Evolutionary conservation across 331 rosid species (phyloP).

Genomic region (Rhamnella rubrinervis): DNA sequence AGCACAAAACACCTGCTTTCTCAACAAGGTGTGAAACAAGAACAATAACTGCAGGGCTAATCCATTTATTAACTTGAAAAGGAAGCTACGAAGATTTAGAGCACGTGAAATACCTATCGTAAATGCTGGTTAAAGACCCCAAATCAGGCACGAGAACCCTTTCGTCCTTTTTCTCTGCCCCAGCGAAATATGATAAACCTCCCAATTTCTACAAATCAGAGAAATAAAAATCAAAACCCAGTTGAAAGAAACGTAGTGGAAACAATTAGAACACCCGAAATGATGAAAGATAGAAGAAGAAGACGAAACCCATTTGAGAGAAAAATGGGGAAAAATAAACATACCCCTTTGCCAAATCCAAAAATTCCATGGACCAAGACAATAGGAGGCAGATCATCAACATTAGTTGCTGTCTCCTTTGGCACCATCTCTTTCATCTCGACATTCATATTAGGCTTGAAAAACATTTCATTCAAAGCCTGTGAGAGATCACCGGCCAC

Average conservation of each 20-base stretch:
- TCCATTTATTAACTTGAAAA: not conserved
- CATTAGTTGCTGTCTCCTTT: conserved; percentile 9
- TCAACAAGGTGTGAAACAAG: not conserved
- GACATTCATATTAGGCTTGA: conserved; percentile 31
- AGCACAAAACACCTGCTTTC: not conserved
- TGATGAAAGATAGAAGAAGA: not conserved
- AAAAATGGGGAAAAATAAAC: not conserved
- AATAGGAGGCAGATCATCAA: conserved; percentile 69
- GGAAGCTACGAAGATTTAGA: not conserved
- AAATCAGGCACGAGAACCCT: conserved; percentile 98
- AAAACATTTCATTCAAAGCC: conserved; percentile 42
- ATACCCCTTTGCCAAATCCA: conserved; percentile 97
- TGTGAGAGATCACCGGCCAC: conserved; percentile 82
- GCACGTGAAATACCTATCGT: conserved; percentile 60
- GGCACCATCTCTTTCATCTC: conserved; percentile 20
- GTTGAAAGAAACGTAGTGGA: not conserved
- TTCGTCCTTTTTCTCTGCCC: conserved; percentile 97
- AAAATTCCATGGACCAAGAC: conserved; percentile 94
- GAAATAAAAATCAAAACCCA: not conserved
- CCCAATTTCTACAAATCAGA: conserved; percentile 62
- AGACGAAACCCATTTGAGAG: not conserved
- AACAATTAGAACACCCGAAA: not conserved
- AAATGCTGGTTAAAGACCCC: conserved; percentile 87
- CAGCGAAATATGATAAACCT: conserved; percentile 81
- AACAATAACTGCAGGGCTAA: not conserved